These are phyloP conservation scores for Strigomonas culicis DNA, from an alignment of 208 protist species.

Conservation along the genomic window DNA sequence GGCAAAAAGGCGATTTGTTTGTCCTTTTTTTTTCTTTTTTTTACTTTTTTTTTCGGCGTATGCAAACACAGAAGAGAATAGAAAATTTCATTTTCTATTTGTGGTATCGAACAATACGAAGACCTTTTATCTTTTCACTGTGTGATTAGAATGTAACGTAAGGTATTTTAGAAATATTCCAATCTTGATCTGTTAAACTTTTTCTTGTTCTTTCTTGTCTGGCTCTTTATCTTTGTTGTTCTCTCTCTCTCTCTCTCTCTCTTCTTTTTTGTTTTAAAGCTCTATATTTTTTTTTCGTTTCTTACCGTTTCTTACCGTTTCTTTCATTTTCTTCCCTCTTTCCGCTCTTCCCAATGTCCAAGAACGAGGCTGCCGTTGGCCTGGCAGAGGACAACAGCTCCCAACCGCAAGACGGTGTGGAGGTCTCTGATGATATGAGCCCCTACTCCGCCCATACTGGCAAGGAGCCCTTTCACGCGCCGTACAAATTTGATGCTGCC, in stretches of 20 bases:
- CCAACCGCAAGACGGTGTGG: too few species aligned
- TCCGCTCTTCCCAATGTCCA: too few species aligned
- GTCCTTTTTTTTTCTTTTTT: neutral
- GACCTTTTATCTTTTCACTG: too few species aligned
- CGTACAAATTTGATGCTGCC: too few species aligned
- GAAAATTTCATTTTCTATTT: slow-evolving; percentile 3
- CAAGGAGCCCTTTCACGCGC: too few species aligned
- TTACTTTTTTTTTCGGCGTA: neutral
- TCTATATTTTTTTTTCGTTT: slow-evolving; percentile 2
- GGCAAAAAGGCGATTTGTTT: neutral
- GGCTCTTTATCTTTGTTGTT: neutral
- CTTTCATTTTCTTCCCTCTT: neutral
- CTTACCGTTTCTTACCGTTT: neutral
- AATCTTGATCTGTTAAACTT: neutral
- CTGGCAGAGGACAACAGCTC: too few species aligned
- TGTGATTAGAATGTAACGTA: slow-evolving; percentile 1
- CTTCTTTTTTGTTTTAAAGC: neutral
- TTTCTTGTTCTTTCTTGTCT: slow-evolving; percentile 5
- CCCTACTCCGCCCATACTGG: too few species aligned
- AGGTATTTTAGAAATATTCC: too few species aligned
- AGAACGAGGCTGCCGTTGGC: too few species aligned
- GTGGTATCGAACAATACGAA: neutral
- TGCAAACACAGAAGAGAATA: neutral
- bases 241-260: slow-evolving; percentile 1
- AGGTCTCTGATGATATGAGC: too few species aligned